Conservation (phyloP, 2,329 filamentous ascomycete genomes). For the Pseudogymnoascus sp. region DNA sequence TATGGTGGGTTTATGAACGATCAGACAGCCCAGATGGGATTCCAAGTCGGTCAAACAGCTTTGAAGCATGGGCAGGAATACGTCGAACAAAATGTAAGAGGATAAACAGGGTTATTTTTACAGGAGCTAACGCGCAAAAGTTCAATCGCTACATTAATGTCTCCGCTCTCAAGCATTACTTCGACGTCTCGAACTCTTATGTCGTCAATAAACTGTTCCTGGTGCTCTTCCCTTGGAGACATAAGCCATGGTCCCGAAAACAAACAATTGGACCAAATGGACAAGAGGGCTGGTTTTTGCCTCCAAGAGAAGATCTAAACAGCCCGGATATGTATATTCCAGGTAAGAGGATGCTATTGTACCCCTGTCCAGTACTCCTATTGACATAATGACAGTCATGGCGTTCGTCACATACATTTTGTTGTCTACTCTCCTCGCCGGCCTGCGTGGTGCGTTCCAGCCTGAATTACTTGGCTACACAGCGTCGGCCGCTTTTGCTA, state of each 20-base stretch:
- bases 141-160: constrained; percentile 82
- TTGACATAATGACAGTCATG: constrained; percentile 52
- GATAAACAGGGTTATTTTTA: constrained; percentile 36
- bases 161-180: constrained; percentile 92
- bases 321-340: constrained; percentile 99
- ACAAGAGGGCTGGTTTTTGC: constrained; percentile 70
- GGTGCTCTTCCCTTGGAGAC: constrained; percentile 94
- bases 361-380: neutral
- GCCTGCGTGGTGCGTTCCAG: constrained; percentile 82
- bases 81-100: constrained; percentile 78
- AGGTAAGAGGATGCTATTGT: constrained; percentile 29
- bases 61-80: constrained; percentile 89
- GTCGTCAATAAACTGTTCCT: constrained; percentile 88
- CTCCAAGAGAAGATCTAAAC: constrained; percentile 91
- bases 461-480: constrained; percentile 88
- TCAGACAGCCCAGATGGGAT: constrained; percentile 86
- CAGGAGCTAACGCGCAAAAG: constrained; percentile 33
- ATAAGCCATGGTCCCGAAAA: constrained; percentile 94
- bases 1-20: constrained; percentile 96
- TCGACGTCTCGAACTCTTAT: constrained; percentile 97
- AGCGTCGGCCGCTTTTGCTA: constrained; percentile 71
- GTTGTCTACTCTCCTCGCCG: constrained; percentile 80
- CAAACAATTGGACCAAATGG: constrained; percentile 63
- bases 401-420: constrained; percentile 96
- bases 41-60: constrained; percentile 87